phyloP scores from a whole-genome alignment of 108 stramenopile species.

The Skeletonema menzelii region DNA sequence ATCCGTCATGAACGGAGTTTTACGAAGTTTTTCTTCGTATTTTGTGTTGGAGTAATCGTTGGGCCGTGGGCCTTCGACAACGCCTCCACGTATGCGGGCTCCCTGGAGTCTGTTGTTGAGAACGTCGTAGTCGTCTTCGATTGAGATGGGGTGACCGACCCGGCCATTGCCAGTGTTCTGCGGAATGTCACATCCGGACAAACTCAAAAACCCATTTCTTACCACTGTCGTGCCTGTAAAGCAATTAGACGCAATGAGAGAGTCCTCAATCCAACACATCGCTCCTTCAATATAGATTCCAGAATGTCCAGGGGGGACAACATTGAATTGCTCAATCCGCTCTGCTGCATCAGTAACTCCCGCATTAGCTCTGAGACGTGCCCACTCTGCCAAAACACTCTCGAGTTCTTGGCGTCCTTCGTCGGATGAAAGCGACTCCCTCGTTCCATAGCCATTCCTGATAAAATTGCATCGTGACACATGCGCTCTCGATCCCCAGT shows the following conservation, averaged over 20 bases:
- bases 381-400: background rate
- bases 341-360: background rate
- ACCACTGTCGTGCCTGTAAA: conserved; percentile 36
- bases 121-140: conserved; percentile 37
- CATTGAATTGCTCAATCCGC: conserved; percentile 18
- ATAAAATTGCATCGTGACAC: conserved; percentile 22
- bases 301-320: conserved; percentile 35
- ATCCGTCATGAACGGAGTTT: background rate
- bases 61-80: conserved; percentile 18
- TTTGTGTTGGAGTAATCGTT: conserved; percentile 19
- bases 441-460: conserved; percentile 38
- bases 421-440: background rate
- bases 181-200: conserved; percentile 26
- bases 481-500: conserved; percentile 1
- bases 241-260: conserved; percentile 29
- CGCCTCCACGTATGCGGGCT: conserved; percentile 19
- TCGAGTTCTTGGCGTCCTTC: background rate
- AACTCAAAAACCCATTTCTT: conserved; percentile 19
- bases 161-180: conserved; percentile 19
- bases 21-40: background rate
- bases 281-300: conserved; percentile 46
- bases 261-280: conserved; percentile 30
- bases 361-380: background rate
- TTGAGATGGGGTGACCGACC: conserved; percentile 6
- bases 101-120: conserved; percentile 4